Conservation (phyloP, 2,329 filamentous ascomycete genomes). For the Chaetomiaceae sp. region DNA sequence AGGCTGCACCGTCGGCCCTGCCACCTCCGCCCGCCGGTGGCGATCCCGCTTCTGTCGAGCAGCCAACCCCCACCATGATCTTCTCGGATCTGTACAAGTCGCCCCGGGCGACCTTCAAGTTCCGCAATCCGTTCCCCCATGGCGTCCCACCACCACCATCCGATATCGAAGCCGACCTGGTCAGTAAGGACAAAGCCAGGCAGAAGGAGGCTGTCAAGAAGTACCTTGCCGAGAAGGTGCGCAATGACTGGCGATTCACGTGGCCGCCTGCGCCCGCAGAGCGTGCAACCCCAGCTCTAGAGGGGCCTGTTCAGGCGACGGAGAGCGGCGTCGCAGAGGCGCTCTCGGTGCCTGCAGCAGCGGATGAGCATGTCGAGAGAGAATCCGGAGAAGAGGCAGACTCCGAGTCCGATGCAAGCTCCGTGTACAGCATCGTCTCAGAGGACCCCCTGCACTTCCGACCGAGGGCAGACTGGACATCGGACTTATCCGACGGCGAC, state of each 20-base stretch:
- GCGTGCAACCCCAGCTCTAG: background rate
- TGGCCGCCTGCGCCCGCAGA: slow-evolving; percentile 38
- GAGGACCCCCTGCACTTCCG: slow-evolving; percentile 47
- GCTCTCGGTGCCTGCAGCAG: background rate
- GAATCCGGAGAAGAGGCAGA: slow-evolving; percentile 36
- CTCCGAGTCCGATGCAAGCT: slow-evolving; percentile 40
- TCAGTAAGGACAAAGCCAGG: slow-evolving; percentile 55
- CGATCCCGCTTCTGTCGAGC: slow-evolving; percentile 16
- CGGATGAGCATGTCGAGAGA: slow-evolving; percentile 23
- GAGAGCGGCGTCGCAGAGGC: slow-evolving; percentile 5
- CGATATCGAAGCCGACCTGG: slow-evolving; percentile 55
- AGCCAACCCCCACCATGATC: slow-evolving; percentile 40
- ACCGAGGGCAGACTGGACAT: slow-evolving; percentile 50
- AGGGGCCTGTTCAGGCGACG: background rate
- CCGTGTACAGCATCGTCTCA: slow-evolving; percentile 52
- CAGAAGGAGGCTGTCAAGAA: slow-evolving; percentile 57
- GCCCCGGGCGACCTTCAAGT: slow-evolving; percentile 46
- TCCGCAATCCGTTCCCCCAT: slow-evolving; percentile 37
- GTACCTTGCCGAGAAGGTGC: slow-evolving; percentile 48
- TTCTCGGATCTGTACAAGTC: slow-evolving; percentile 56
- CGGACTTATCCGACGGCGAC: slow-evolving; percentile 49
- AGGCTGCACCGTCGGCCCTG: slow-evolving; percentile 8
- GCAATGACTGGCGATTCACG: slow-evolving; percentile 54
- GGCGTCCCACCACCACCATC: slow-evolving; percentile 26
- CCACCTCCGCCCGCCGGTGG: slow-evolving; percentile 19